phyloP scores from a whole-genome alignment of 2,329 filamentous ascomycete species.

The Penicillium palitans region DNA sequence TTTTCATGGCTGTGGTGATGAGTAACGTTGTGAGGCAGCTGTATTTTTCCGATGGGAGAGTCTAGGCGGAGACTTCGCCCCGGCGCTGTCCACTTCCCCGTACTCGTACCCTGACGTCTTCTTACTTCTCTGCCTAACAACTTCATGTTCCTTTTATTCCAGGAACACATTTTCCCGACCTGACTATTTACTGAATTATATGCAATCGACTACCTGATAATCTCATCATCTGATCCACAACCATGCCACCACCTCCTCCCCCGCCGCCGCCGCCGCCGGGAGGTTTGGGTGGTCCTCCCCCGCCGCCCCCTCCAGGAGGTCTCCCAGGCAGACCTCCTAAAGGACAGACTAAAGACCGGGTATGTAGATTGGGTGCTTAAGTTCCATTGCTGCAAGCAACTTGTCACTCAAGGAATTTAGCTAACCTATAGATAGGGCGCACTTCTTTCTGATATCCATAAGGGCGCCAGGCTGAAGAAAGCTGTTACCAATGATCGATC shows the following conservation, averaged over 20 bases:
- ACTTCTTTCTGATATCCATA: conserved; percentile 81
- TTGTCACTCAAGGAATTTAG: background rate
- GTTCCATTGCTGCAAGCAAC: background rate
- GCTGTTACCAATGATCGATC: conserved; percentile 90
- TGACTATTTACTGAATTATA: conserved; percentile 13
- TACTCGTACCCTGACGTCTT: conserved; percentile 28
- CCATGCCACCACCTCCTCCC: conserved; percentile 55
- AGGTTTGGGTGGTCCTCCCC: conserved; percentile 60
- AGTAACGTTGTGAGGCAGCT: conserved; percentile 11
- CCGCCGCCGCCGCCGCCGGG: conserved; percentile 69
- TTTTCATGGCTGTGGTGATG: conserved; percentile 34
- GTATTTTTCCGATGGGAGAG: conserved; percentile 20
- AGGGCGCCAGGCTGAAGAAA: conserved; percentile 79
- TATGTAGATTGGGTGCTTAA: conserved; percentile 47
- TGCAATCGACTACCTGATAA: conserved; percentile 4
- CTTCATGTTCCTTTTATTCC: conserved; percentile 16
- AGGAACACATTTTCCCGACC: conserved; percentile 14
- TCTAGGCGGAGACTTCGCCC: conserved; percentile 35
- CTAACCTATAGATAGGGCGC: conserved; percentile 64
- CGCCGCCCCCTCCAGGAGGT: conserved; percentile 56
- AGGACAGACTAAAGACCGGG: conserved; percentile 59
- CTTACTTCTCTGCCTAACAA: conserved; percentile 25
- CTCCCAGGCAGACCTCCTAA: conserved; percentile 61
- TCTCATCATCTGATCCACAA: conserved; percentile 14
- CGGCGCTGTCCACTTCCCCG: conserved; percentile 24